phyloP scores from a whole-genome alignment of 2,329 filamentous ascomycete species.

The Pestalotiopsis sp. region DNA sequence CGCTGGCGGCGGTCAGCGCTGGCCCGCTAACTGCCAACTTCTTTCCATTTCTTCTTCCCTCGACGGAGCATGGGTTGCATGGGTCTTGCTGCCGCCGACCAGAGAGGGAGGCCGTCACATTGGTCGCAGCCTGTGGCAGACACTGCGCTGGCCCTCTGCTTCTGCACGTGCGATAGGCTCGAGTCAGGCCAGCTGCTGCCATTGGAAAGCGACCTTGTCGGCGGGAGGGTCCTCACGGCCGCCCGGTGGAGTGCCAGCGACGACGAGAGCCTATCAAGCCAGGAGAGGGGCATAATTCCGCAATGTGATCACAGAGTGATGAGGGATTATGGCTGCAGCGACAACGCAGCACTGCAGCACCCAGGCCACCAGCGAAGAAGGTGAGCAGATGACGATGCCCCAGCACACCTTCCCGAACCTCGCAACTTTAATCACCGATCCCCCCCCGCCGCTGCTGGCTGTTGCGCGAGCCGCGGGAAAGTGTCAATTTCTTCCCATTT shows the following conservation, averaged over 20 bases:
- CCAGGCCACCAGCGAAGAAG: conserved; percentile 14
- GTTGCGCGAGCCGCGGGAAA: conserved; percentile 12
- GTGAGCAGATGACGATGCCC: conserved; percentile 9
- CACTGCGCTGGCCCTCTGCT: conserved; percentile 49
- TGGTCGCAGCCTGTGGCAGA: conserved; percentile 39
- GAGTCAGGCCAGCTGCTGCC: conserved; percentile 30
- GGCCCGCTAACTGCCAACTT: conserved; percentile 12
- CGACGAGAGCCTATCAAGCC: conserved; percentile 46
- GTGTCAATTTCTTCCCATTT: neutral
- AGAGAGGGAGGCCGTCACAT: conserved; percentile 41
- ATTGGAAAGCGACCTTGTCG: conserved; percentile 45
- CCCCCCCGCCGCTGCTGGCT: neutral
- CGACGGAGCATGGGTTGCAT: conserved; percentile 11
- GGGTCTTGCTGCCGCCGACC: conserved; percentile 1
- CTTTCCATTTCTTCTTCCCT: conserved; percentile 12
- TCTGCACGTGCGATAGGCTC: conserved; percentile 44
- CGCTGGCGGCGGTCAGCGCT: conserved; percentile 3
- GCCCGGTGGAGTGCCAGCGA: conserved; percentile 37
- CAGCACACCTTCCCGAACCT: conserved; percentile 14
- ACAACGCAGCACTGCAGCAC: conserved; percentile 42
- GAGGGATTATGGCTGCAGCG: conserved; percentile 46
- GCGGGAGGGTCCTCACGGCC: conserved; percentile 32
- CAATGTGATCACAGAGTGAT: conserved; percentile 31
- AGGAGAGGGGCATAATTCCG: conserved; percentile 29
- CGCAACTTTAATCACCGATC: neutral